Conservation (phyloP, 495 filamentous ascomycete genomes). For the Neurospora pannonica region DNA sequence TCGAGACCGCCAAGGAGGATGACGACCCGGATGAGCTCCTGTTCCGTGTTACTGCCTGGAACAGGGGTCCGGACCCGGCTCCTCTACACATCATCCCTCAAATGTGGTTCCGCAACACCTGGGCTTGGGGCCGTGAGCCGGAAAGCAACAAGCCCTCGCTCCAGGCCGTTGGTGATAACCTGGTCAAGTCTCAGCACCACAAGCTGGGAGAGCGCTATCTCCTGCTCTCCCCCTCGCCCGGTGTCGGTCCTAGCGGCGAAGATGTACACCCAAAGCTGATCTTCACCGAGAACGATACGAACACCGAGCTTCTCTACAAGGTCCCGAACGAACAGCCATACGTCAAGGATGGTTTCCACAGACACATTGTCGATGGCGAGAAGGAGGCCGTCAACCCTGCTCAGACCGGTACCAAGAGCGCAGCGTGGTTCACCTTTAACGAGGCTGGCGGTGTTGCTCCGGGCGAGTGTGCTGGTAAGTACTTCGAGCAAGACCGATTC, state of each 20-base stretch:
- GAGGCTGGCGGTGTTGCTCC: conserved; percentile 77
- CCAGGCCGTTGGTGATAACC: conserved; percentile 48
- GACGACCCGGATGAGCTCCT: conserved; percentile 83
- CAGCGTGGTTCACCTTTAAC: conserved; percentile 87
- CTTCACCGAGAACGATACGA: conserved; percentile 95
- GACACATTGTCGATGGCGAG: conserved; percentile 73
- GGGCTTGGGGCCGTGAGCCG: conserved; percentile 78
- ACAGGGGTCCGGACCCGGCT: conserved; percentile 81
- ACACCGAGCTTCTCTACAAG: conserved; percentile 65
- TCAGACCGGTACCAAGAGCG: conserved; percentile 75
- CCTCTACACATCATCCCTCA: conserved; percentile 90
- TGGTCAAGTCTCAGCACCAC: conserved; percentile 63
- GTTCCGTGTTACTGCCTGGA: conserved; percentile 94
- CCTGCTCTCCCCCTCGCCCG: conserved; percentile 81
- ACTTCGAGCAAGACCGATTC: no score
- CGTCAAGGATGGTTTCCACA: conserved; percentile 93
- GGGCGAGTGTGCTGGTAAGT: conserved; percentile 68
- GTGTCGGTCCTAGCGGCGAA: conserved; percentile 62
- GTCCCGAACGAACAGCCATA: conserved; percentile 70
- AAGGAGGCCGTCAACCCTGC: conserved; percentile 73
- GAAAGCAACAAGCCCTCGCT: conserved; percentile 67
- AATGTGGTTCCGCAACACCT: conserved; percentile 95
- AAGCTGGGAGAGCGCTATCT: conserved; percentile 75
- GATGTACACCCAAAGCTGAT: conserved; percentile 77
- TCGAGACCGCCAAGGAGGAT: conserved; percentile 88